These are phyloP conservation scores for Solanum tarapatanum DNA, from an alignment of 257 asterid genomes.

Conservation along the genomic window DNA sequence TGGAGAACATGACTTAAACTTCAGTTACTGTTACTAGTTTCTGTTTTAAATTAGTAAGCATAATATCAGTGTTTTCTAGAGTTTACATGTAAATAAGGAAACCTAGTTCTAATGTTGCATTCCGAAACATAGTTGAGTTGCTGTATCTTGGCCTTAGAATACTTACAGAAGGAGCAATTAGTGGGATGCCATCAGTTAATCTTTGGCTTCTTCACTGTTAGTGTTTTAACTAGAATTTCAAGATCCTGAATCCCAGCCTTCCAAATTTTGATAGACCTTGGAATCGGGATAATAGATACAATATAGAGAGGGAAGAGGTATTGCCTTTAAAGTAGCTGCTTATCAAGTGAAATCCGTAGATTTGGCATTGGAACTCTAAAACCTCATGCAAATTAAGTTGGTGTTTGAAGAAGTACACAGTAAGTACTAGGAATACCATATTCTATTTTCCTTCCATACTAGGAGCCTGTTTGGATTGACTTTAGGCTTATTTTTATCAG, in stretches of 20 bases:
- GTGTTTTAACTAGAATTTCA: background rate
- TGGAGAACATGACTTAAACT: background rate
- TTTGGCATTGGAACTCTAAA: background rate
- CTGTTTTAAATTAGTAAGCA: background rate
- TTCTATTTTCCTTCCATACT: background rate
- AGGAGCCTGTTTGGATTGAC: background rate
- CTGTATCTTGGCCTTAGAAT: background rate
- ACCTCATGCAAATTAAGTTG: background rate
- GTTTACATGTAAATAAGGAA: background rate
- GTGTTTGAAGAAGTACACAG: background rate
- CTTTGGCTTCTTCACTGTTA: background rate
- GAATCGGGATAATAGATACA: background rate
- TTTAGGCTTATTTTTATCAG: background rate
- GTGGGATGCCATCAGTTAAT: background rate
- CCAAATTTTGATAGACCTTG: background rate
- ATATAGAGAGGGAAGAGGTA: background rate
- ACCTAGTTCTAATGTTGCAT: background rate
- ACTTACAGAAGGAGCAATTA: background rate
- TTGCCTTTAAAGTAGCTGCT: background rate
- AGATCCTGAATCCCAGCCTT: background rate
- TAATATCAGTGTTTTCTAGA: background rate
- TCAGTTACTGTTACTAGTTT: background rate
- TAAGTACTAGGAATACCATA: background rate
- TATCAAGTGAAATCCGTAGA: background rate
- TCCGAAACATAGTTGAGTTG: background rate